Conservation (phyloP, 2,329 filamentous ascomycete species). For the Chalaropsis ovoidea region DNA sequence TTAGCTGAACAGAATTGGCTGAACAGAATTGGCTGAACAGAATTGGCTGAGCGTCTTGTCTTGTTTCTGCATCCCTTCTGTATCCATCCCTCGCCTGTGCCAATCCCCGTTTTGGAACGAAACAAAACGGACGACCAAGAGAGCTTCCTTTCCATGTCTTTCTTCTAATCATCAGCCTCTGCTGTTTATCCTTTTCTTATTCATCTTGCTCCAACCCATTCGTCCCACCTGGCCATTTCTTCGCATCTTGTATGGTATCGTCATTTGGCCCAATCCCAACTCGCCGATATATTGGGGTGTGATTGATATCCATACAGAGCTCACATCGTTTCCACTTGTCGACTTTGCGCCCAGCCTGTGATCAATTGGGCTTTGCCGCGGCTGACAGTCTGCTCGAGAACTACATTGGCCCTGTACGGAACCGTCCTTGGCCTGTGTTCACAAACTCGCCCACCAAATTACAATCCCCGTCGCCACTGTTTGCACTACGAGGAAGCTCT, state of each 20-base stretch:
- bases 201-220: background rate
- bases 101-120: background rate
- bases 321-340: background rate
- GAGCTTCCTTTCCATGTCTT: conserved; percentile 27
- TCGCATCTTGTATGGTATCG: conserved; percentile 5
- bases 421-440: background rate
- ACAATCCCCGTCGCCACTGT: background rate
- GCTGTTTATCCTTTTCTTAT: conserved; percentile 20
- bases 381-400: background rate
- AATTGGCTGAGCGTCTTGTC: conserved; percentile 11
- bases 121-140: background rate
- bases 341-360: background rate
- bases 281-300: background rate
- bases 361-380: background rate
- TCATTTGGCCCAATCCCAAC: background rate
- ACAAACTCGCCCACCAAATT: background rate
- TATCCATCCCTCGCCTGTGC: conserved; percentile 16
- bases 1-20: background rate
- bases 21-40: background rate
- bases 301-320: background rate
- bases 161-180: conserved; percentile 26
- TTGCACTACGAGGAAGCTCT: conserved; percentile 22
- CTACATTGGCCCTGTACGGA: background rate
- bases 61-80: conserved; percentile 10
- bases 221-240: background rate